Conservation (phyloP, 768 basidiomycete species). For the Rossbeevera mucosa region DNA sequence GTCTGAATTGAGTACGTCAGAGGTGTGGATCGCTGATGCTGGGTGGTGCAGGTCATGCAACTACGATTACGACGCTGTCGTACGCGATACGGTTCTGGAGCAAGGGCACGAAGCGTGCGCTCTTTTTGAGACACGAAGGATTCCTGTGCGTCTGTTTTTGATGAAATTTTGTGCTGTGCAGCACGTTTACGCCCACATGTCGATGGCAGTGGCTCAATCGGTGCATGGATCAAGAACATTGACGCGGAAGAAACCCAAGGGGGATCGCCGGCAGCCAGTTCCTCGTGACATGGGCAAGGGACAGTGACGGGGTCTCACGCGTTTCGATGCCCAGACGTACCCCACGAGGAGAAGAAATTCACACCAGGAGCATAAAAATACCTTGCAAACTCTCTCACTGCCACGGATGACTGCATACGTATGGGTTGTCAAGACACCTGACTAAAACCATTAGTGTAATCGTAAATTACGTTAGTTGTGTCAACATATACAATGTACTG, state of each 20-base stretch:
- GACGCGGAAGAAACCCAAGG: constrained; percentile 39
- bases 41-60: constrained; percentile 82
- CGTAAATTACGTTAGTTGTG: constrained; percentile 19
- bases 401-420: constrained; percentile 5
- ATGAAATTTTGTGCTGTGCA: neutral
- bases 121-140: constrained; percentile 97
- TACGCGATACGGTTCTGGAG: constrained; percentile 99
- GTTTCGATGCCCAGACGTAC: constrained; percentile 4
- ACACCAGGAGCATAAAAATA: constrained; percentile 24
- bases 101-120: constrained; percentile 91
- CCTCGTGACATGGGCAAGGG: constrained; percentile 9
- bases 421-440: constrained; percentile 5
- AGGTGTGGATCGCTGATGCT: constrained; percentile 2
- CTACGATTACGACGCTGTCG: constrained; percentile 94
- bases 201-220: constrained; percentile 73
- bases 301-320: constrained; percentile 3
- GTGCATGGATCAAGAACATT: constrained; percentile 98
- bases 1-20: constrained; percentile 40
- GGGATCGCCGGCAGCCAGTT: constrained; percentile 1
- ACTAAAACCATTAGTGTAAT: constrained; percentile 12
- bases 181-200: neutral
- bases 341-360: constrained; percentile 29
- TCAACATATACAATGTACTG: constrained; percentile 5
- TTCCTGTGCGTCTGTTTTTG: constrained; percentile 70
- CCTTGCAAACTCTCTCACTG: constrained; percentile 23